These are phyloP conservation scores for Chloris gayana DNA, from an alignment of 176 grass and related monocot genomes.

Conservation along the genomic window DNA sequence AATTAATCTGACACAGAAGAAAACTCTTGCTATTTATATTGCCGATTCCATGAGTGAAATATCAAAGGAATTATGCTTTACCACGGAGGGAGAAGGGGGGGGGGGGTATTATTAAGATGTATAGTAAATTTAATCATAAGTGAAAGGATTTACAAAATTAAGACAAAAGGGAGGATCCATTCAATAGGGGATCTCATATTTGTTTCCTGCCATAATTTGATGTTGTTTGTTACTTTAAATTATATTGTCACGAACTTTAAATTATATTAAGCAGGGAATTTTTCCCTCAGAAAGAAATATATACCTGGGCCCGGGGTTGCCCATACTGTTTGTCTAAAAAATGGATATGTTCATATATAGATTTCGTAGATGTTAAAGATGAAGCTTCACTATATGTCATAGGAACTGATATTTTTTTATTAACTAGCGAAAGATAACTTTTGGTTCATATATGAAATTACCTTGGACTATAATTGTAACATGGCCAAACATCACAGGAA, in stretches of 20 bases:
- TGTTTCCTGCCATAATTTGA: not conserved
- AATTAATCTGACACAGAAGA: slow-evolving; percentile 12
- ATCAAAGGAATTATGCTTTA: slow-evolving; percentile 15
- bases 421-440: not conserved
- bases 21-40: slow-evolving; percentile 16
- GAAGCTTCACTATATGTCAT: not conserved
- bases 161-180: slow-evolving; percentile 1
- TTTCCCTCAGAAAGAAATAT: not conserved
- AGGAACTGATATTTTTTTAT: not conserved
- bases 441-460: slow-evolving; percentile 13
- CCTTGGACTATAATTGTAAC: slow-evolving; percentile 30
- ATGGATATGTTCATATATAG: not conserved
- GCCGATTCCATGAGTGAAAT: not conserved
- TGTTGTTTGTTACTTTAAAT: not conserved
- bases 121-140: not conserved
- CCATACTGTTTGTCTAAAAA: not conserved
- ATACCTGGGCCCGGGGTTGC: not conserved
- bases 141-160: slow-evolving; percentile 10
- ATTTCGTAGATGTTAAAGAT: not conserved
- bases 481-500: slow-evolving; percentile 62
- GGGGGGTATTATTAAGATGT: not conserved
- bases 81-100: not conserved
- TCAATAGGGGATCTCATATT: not conserved
- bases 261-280: too few species aligned
- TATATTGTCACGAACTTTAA: too few species aligned